Base-by-base conservation (phyloP, 1,284 basidiomycete genomes). In the Naganishia liquefaciens region DNA sequence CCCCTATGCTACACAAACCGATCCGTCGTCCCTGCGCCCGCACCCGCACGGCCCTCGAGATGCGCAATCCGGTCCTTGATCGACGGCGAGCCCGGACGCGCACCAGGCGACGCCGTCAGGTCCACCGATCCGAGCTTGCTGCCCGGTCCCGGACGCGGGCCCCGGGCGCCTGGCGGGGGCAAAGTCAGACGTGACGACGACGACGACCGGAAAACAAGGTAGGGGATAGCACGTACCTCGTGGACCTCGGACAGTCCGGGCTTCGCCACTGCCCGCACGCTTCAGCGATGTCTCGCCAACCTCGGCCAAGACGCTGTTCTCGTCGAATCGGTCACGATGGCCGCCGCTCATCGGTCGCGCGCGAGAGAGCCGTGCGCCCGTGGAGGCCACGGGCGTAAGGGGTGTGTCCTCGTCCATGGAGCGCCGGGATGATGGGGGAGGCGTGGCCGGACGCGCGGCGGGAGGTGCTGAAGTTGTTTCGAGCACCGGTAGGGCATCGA, bases 11-110 rank as follows among this genome's bases (percentile, higher is more conserved):
- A 52, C 17, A 52, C 60, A 53, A 52, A 52, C 19, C 60, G 50
- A 53, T 54, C 60, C 15, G 7, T 27, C n/a, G n/a, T 37, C 33
- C 33, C 27, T n/a, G n/a, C n/a, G n/a, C 57, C 57, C 5, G 40
- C 50, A 17, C 50, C 60, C 10, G 33, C 60, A 11, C 60, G 21
- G 9, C 40, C 43, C 57, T 68, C 63, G 28, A 68, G 52, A 46
- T 68, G 46, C n/a, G 67, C 67, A 21, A 68, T 68, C 25, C 67
- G 15, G 49, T 68, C 67, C 49, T 53, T 61, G 53, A 68, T 65
- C 4, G 55, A 60, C 25, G 62, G 63, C 23, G 63, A 64, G 1
- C 44, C 53, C 13, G 67, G 63, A 21, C 62, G 39, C 3, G 49
- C 51, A 17, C 50, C 52, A 28, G 28, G 30, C 21, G 28, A 62